Percentiles rank a stretch among this genome's conserved stretches.
These are phyloP conservation scores for Aurantiochytrium sp. DNA, from an alignment of 108 stramenopile genomes.

Conservation along the genomic window DNA sequence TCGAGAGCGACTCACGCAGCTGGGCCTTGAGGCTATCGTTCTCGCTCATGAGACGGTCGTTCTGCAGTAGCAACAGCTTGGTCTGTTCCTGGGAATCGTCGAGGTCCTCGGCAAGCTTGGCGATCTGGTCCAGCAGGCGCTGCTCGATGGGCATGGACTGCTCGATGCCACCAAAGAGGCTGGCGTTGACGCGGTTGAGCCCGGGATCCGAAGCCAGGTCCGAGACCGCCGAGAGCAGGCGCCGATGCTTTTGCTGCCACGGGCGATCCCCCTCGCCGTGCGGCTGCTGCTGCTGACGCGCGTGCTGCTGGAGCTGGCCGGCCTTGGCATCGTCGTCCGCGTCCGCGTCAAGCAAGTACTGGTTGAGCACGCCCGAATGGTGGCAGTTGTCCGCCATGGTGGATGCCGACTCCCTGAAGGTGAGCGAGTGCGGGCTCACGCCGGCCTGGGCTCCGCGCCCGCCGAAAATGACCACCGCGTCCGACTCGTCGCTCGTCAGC, in stretches of 20 bases:
- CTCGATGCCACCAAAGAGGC: not conserved
- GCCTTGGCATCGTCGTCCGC: not conserved
- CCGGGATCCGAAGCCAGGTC: constrained; percentile 11
- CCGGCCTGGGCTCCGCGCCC: not conserved
- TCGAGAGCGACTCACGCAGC: not conserved
- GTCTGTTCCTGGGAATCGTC: constrained; percentile 28
- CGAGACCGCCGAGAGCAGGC: constrained; percentile 4
- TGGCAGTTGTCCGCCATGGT: not conserved
- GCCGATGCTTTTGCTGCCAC: constrained; percentile 30
- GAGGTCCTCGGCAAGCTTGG: constrained; percentile 29
- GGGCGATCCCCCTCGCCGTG: not conserved
- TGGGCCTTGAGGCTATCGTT: not conserved
- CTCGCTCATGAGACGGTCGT: not conserved
- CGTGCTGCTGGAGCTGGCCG: not conserved
- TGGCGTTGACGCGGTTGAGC: not conserved
- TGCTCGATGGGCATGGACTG: constrained; percentile 20
- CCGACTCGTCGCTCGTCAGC: constrained; percentile 7
- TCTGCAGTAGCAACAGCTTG: not conserved
- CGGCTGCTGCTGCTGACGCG: not conserved
- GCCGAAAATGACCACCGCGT: constrained; percentile 10
- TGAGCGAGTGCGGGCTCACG: not conserved
- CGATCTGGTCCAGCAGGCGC: not conserved
- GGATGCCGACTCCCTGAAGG: not conserved
- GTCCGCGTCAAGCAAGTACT: not conserved
- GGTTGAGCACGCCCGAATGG: not conserved